Evolutionary conservation across 2,329 filamentous ascomycete species (phyloP).

Genomic region (Dactylellina cionopaga): DNA sequence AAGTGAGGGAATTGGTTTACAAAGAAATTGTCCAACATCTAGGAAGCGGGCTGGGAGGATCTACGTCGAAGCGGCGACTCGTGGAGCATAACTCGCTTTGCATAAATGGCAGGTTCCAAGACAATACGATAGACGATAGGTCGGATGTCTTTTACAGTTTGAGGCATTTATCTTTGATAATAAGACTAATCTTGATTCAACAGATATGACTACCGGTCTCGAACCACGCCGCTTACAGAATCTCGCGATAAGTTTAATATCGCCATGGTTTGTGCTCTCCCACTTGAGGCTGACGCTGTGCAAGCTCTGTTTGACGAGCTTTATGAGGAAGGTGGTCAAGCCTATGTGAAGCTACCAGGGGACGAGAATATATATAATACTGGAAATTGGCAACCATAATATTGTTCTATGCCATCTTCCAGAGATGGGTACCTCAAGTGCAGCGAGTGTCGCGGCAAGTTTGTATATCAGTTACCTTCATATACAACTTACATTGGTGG

Average conservation of each 20-base stretch:
- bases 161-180: no score
- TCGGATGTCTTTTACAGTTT: no score
- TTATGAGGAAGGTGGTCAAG: slow-evolving; percentile 55
- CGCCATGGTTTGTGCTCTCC: slow-evolving; percentile 60
- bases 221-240: no score
- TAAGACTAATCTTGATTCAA: no score
- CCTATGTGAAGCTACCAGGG: slow-evolving; percentile 33
- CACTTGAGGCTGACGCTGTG: slow-evolving; percentile 58
- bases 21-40: background rate
- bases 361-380: slow-evolving; percentile 55
- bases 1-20: slow-evolving; percentile 1
- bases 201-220: no score
- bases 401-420: slow-evolving; percentile 47
- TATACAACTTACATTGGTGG: slow-evolving; percentile 54
- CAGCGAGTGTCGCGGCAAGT: slow-evolving; percentile 27
- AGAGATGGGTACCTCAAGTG: slow-evolving; percentile 42
- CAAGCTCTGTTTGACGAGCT: slow-evolving; percentile 56
- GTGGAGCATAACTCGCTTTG: background rate
- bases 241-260: slow-evolving; percentile 57
- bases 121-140: no score
- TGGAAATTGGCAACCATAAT: slow-evolving; percentile 52
- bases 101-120: no score
- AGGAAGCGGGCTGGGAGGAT: background rate
- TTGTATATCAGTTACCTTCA: slow-evolving; percentile 33
- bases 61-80: background rate